A percentile compares a stretch with the other conserved stretches of the same genome.
Evolutionary conservation across 306 rosid species (phyloP).

Genomic region (Cicer pinnatifidum): DNA sequence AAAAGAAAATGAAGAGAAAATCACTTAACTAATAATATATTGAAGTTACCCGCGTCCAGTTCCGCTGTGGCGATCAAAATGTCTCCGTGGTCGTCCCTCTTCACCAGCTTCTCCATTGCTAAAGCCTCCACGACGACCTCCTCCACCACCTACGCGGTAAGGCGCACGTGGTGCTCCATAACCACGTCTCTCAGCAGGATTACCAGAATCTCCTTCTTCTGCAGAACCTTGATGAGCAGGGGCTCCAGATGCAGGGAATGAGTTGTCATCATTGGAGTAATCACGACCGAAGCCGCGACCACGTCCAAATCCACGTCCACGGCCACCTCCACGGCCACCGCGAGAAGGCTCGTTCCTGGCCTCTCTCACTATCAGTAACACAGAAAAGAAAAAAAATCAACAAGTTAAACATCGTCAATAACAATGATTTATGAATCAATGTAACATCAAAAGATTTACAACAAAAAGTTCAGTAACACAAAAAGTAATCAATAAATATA

Average conservation of each 20-base stretch:
- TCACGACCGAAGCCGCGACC: constrained; percentile 55
- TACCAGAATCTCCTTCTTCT: constrained; percentile 70
- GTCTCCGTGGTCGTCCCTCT: constrained; percentile 72
- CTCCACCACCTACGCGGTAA: constrained; percentile 60
- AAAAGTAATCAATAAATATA: neutral
- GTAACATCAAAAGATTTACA: neutral
- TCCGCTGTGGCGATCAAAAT: constrained; percentile 83
- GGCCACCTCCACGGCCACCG: constrained; percentile 74
- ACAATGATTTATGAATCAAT: neutral
- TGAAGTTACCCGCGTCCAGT: constrained; percentile 74
- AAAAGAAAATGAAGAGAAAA: constrained; percentile 8
- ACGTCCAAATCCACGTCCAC: constrained; percentile 58
- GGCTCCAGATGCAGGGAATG: constrained; percentile 45
- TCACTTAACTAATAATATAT: neutral
- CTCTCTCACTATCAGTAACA: constrained; percentile 66
- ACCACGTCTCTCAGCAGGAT: constrained; percentile 61
- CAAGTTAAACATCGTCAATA: neutral
- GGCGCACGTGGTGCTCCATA: constrained; percentile 73
- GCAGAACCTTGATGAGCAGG: constrained; percentile 55
- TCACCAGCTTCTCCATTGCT: constrained; percentile 75
- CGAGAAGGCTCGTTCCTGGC: constrained; percentile 63
- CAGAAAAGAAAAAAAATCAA: neutral
- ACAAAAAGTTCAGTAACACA: neutral
- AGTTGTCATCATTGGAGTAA: constrained; percentile 55
- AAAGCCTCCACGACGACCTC: constrained; percentile 83